These are phyloP conservation scores for Fusarium abutilonis DNA, from an alignment of 2,329 filamentous ascomycete species.

Conservation along the genomic window DNA sequence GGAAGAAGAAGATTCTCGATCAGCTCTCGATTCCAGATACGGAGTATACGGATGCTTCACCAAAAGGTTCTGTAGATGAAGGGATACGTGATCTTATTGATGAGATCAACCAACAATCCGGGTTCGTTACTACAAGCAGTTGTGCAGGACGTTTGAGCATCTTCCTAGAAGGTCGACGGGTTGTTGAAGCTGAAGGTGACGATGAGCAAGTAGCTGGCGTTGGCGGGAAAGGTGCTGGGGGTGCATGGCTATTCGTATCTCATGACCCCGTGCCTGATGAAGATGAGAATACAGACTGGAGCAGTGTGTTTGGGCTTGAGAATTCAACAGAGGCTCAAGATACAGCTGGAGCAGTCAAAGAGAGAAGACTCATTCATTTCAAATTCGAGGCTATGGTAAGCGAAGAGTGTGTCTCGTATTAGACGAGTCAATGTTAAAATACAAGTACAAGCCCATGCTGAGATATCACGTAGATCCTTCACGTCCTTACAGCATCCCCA, in stretches of 20 bases:
- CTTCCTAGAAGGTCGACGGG: constrained; percentile 80
- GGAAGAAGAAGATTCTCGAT: constrained; percentile 77
- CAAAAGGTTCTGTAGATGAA: constrained; percentile 86
- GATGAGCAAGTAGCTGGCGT: constrained; percentile 63
- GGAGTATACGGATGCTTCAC: constrained; percentile 83
- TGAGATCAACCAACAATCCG: constrained; percentile 78
- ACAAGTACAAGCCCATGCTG: constrained; percentile 34
- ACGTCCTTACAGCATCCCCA: constrained; percentile 81
- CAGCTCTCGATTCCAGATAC: constrained; percentile 74
- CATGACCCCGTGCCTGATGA: constrained; percentile 72
- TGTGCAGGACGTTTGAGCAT: constrained; percentile 89
- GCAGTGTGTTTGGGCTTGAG: constrained; percentile 44
- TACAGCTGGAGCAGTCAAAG: constrained; percentile 38
- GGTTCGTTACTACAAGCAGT: constrained; percentile 90
- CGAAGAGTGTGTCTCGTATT: constrained; percentile 22
- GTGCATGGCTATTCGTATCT: constrained; percentile 87
- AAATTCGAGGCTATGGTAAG: constrained; percentile 96
- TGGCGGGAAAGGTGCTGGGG: constrained; percentile 86
- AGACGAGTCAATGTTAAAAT: constrained; percentile 38
- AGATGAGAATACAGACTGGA: constrained; percentile 47
- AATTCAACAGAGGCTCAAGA: constrained; percentile 42
- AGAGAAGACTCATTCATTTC: constrained; percentile 74
- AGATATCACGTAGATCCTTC: constrained; percentile 74
- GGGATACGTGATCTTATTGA: constrained; percentile 80
- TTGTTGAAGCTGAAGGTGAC: constrained; percentile 29